Percentiles rank a stretch among this genome's conserved stretches.
These are phyloP conservation scores for Eimeria maxima DNA, from an alignment of 169 alveolate genomes.

Conservation along the genomic window DNA sequence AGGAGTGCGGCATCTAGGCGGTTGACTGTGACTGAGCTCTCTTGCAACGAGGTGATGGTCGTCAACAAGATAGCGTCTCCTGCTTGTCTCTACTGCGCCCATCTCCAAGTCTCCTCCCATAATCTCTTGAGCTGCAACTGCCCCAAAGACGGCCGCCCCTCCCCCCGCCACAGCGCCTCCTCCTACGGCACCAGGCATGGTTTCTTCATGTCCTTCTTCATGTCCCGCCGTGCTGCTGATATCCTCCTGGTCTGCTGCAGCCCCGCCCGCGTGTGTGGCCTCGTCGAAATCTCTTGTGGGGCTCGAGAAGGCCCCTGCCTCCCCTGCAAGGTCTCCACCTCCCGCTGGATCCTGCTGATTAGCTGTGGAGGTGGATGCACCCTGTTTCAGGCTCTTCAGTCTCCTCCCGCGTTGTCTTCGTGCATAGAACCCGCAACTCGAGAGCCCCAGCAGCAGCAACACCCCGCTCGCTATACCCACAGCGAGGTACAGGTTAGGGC, in stretches of 20 bases:
- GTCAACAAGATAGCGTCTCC: not conserved
- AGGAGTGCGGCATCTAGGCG: conserved; percentile 30
- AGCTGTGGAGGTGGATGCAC: not conserved
- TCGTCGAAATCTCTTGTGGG: conserved; percentile 1
- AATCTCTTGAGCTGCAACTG: not conserved
- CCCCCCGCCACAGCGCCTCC: no score
- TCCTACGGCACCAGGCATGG: not conserved
- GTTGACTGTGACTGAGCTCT: not conserved
- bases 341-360: not conserved
- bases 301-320: not conserved
- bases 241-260: not conserved
- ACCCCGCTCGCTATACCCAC: not conserved
- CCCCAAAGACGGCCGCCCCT: not conserved
- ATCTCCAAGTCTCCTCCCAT: conserved; percentile 54
- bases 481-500: not conserved
- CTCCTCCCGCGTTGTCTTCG: not conserved
- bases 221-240: not conserved
- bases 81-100: conserved; percentile 1
- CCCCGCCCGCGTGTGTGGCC: not conserved
- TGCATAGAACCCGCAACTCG: not conserved
- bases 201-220: not conserved
- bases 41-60: conserved; percentile 33
- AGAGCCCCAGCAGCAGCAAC: not conserved
- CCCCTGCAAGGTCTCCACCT: not conserved
- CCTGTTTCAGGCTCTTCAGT: not conserved